Conservation (phyloP, 2,329 filamentous ascomycete species). For the Aspergillus vadensis region DNA sequence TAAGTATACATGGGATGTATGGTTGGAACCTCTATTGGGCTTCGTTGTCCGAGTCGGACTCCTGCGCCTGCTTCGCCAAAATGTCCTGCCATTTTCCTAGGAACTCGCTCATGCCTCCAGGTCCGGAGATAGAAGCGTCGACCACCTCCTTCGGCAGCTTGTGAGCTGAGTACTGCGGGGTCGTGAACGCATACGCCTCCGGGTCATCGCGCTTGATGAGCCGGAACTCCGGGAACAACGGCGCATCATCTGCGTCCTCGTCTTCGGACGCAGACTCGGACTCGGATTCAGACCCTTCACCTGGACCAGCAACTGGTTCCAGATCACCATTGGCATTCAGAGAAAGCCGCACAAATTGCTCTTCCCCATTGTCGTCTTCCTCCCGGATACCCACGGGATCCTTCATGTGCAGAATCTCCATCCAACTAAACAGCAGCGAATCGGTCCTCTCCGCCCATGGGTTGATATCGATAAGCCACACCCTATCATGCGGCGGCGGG, state of each 20-base stretch:
- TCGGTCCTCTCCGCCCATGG: slow-evolving; percentile 91
- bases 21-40: slow-evolving; percentile 14
- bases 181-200: slow-evolving; percentile 81
- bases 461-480: slow-evolving; percentile 91
- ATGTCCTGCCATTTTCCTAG: slow-evolving; percentile 71
- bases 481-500: slow-evolving; percentile 70
- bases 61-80: slow-evolving; percentile 45
- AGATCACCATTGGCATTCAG: slow-evolving; percentile 28
- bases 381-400: slow-evolving; percentile 42
- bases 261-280: slow-evolving; percentile 41
- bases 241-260: slow-evolving; percentile 46
- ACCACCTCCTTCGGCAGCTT: slow-evolving; percentile 95
- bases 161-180: slow-evolving; percentile 88
- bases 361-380: slow-evolving; percentile 34
- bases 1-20: background rate
- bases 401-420: slow-evolving; percentile 75
- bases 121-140: slow-evolving; percentile 64
- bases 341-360: slow-evolving; percentile 40
- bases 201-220: slow-evolving; percentile 83
- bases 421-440: slow-evolving; percentile 84
- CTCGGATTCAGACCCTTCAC: slow-evolving; percentile 31
- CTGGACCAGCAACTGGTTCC: slow-evolving; percentile 11
- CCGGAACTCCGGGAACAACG: slow-evolving; percentile 73
- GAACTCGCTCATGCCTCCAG: slow-evolving; percentile 79
- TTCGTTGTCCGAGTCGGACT: slow-evolving; percentile 41